Conservation (phyloP, 305 asterid genomes). For the Fraxinus ornus region DNA sequence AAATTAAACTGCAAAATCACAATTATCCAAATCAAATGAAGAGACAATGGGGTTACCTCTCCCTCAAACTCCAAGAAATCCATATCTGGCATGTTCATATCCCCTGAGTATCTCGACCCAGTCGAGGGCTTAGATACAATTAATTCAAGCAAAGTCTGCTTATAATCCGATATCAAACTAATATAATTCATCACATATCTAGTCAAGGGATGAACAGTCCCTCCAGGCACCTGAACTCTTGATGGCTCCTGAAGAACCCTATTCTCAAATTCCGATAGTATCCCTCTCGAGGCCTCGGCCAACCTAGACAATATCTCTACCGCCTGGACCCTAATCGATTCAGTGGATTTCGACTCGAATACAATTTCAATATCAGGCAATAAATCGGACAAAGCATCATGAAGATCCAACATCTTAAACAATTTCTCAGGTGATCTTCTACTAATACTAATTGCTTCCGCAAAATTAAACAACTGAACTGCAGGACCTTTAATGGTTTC, state of each 20-base stretch:
- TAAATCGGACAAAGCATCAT: slow-evolving; percentile 57
- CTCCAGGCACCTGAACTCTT: slow-evolving; percentile 35
- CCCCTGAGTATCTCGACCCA: slow-evolving; percentile 27
- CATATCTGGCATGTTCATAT: slow-evolving; percentile 30
- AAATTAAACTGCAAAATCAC: slow-evolving; percentile 60
- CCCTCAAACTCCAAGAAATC: slow-evolving; percentile 31
- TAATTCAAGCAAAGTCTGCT: slow-evolving; percentile 28
- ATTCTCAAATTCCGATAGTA: slow-evolving; percentile 45
- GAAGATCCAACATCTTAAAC: slow-evolving; percentile 72
- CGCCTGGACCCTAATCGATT: slow-evolving; percentile 37
- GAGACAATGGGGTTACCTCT: slow-evolving; percentile 31
- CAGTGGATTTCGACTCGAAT: slow-evolving; percentile 32
- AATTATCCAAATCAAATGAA: slow-evolving; percentile 42
- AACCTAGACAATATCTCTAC: slow-evolving; percentile 36
- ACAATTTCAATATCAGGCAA: slow-evolving; percentile 41
- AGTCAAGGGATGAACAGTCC: slow-evolving; percentile 44
- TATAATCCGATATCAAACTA: slow-evolving; percentile 29
- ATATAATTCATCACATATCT: slow-evolving; percentile 49
- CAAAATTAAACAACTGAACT: slow-evolving; percentile 65
- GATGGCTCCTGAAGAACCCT: slow-evolving; percentile 39
- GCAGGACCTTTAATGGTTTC: slow-evolving; percentile 67
- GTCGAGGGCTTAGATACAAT: slow-evolving; percentile 36
- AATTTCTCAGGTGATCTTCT: slow-evolving; percentile 75
- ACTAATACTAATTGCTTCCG: slow-evolving; percentile 66
- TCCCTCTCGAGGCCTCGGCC: slow-evolving; percentile 38